Evolutionary conservation across 257 asterid genomes (phyloP).

Genomic region (Nyctanthes arbortristis): DNA sequence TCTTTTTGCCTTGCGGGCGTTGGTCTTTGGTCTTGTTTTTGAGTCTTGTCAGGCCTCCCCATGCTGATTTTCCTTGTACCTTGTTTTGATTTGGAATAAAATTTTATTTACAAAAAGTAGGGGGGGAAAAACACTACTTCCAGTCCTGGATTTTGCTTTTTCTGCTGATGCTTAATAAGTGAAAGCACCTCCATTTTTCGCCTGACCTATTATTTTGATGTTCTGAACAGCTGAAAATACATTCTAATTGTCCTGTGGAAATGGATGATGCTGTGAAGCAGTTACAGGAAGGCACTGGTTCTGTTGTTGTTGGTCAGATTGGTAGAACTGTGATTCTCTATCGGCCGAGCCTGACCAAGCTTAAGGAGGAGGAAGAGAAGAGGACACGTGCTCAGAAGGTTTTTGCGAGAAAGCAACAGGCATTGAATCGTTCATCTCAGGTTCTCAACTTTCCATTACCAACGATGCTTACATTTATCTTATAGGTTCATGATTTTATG

Average conservation of each 20-base stretch:
- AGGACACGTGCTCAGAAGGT: conserved; percentile 48
- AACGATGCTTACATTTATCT: too few species aligned
- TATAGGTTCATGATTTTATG: background rate
- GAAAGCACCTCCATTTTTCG: too few species aligned
- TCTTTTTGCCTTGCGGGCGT: too few species aligned
- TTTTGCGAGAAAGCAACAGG: conserved; percentile 35
- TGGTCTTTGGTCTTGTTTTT: too few species aligned
- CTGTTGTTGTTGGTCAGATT: conserved; percentile 66
- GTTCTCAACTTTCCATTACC: conserved; percentile 22
- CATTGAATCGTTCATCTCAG: conserved; percentile 37
- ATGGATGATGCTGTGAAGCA: conserved; percentile 69
- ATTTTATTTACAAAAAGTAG: too few species aligned
- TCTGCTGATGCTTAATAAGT: background rate
- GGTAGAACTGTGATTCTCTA: conserved; percentile 93
- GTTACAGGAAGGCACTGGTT: conserved; percentile 68
- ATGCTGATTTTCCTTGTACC: too few species aligned
- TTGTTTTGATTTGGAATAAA: too few species aligned
- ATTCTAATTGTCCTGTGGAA: conserved; percentile 74
- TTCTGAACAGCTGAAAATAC: conserved; percentile 71
- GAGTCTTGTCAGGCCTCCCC: too few species aligned
- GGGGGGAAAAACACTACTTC: too few species aligned
- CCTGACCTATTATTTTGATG: too few species aligned
- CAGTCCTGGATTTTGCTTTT: background rate
- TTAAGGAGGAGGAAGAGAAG: conserved; percentile 83
- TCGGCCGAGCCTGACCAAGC: conserved; percentile 80